A percentile compares a stretch with the other conserved stretches of the same genome.
These are phyloP conservation scores for Tuber microsphaerosporum DNA, from an alignment of 495 filamentous ascomycete genomes.

Conservation along the genomic window DNA sequence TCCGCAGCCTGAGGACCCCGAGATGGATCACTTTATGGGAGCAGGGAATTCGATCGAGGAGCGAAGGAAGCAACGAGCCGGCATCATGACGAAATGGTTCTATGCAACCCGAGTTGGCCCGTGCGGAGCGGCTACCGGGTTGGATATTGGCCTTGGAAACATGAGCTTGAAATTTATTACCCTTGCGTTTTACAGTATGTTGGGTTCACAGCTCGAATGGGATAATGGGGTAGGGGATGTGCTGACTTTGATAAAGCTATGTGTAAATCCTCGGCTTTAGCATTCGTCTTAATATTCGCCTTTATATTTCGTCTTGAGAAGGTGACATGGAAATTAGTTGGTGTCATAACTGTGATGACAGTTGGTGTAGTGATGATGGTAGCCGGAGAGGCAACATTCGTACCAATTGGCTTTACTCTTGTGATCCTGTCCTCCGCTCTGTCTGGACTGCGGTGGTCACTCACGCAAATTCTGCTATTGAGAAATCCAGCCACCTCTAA, in stretches of 20 bases:
- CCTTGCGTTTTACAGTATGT: constrained; percentile 84
- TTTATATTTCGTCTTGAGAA: constrained; percentile 88
- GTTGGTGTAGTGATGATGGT: constrained; percentile 98
- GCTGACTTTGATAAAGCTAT: constrained; percentile 56
- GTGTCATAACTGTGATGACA: constrained; percentile 90
- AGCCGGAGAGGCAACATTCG: constrained; percentile 78
- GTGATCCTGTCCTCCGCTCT: constrained; percentile 90
- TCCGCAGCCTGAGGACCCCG: constrained; percentile 20
- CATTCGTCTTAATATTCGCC: constrained; percentile 92
- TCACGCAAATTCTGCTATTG: constrained; percentile 92
- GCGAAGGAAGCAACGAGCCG: constrained; percentile 52
- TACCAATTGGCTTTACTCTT: constrained; percentile 77
- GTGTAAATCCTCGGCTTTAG: constrained; percentile 96
- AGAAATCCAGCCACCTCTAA: constrained; percentile 93
- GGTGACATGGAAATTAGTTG: constrained; percentile 73
- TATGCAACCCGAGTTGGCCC: constrained; percentile 89
- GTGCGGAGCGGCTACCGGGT: constrained; percentile 84
- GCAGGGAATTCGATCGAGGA: constrained; percentile 44
- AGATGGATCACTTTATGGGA: constrained; percentile 9
- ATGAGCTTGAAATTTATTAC: constrained; percentile 92
- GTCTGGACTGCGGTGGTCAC: constrained; percentile 92
- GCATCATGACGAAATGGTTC: constrained; percentile 79
- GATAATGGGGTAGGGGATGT: background rate
- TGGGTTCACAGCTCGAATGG: background rate
- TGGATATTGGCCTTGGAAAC: constrained; percentile 95